A percentile compares a stretch with the other conserved stretches of the same genome.
These are phyloP conservation scores for Corchorus capsularis DNA, from an alignment of 345 rosid species.

Conservation along the genomic window DNA sequence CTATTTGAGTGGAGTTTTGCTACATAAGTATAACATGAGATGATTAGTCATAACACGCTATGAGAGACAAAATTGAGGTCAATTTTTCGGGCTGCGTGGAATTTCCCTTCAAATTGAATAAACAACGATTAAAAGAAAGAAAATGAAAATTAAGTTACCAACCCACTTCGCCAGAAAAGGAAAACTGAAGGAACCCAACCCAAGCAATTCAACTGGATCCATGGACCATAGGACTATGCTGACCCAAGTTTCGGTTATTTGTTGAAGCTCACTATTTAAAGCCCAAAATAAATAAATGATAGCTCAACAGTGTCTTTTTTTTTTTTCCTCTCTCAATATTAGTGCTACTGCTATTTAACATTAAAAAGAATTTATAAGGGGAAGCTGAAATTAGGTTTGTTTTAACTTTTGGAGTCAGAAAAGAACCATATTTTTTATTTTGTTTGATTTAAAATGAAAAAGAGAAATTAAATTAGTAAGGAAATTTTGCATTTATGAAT, in stretches of 20 bases:
- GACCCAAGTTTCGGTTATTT: background rate
- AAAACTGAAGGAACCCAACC: background rate
- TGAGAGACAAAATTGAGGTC: too few species aligned
- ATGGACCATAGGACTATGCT: background rate
- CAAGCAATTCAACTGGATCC: background rate
- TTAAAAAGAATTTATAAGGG: background rate
- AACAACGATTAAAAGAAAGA: background rate
- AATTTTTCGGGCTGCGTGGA: too few species aligned
- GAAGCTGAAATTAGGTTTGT: background rate
- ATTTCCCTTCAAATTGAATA: too few species aligned
- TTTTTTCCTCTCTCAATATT: too few species aligned
- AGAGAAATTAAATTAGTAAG: too few species aligned
- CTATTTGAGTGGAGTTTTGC: too few species aligned
- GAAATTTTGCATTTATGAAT: background rate
- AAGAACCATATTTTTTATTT: background rate
- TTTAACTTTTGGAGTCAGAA: background rate
- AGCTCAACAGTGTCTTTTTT: too few species aligned
- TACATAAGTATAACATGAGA: too few species aligned
- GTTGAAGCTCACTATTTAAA: background rate
- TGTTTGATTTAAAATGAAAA: too few species aligned
- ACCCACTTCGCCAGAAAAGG: too few species aligned
- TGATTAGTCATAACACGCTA: too few species aligned
- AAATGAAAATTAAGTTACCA: background rate
- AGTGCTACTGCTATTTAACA: too few species aligned
- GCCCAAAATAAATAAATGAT: background rate